Evolutionary conservation across 1,139 yeast species (phyloP).

Genomic region (Suhomyces ambrosiae): DNA sequence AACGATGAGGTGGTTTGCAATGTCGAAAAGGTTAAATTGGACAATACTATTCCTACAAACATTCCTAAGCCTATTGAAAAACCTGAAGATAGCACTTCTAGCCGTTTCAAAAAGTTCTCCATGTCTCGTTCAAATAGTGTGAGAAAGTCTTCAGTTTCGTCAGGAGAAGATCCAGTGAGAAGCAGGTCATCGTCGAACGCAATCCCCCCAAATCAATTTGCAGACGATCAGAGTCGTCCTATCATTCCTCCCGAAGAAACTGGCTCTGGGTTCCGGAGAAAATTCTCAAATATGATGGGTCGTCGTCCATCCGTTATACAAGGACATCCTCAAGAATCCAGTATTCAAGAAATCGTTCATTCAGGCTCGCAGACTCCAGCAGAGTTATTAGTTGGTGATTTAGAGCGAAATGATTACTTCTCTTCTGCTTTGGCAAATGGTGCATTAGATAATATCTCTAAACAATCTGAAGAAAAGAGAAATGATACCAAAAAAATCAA

Average conservation of each 20-base stretch:
- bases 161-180: conserved; percentile 5
- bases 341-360: conserved; percentile 42
- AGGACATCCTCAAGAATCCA: conserved; percentile 40
- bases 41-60: background rate
- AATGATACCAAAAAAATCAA: conserved; percentile 28
- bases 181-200: conserved; percentile 9
- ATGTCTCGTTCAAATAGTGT: conserved; percentile 13
- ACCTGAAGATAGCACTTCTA: background rate
- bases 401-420: conserved; percentile 20
- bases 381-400: conserved; percentile 42
- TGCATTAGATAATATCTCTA: conserved; percentile 11
- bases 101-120: conserved; percentile 19
- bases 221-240: conserved; percentile 1
- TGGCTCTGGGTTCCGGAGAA: conserved; percentile 30
- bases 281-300: conserved; percentile 44
- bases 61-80: background rate
- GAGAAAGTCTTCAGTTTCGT: conserved; percentile 1
- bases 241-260: conserved; percentile 1
- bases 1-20: conserved; percentile 11
- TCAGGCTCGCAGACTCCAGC: conserved; percentile 50
- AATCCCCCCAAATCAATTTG: conserved; percentile 4
- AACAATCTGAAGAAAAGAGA: conserved; percentile 2
- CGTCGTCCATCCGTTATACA: conserved; percentile 48
- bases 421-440: conserved; percentile 16
- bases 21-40: conserved; percentile 4